Base-by-base conservation (phyloP, 2,329 filamentous ascomycete genomes). In the Fonsecaea pedrosoi region DNA sequence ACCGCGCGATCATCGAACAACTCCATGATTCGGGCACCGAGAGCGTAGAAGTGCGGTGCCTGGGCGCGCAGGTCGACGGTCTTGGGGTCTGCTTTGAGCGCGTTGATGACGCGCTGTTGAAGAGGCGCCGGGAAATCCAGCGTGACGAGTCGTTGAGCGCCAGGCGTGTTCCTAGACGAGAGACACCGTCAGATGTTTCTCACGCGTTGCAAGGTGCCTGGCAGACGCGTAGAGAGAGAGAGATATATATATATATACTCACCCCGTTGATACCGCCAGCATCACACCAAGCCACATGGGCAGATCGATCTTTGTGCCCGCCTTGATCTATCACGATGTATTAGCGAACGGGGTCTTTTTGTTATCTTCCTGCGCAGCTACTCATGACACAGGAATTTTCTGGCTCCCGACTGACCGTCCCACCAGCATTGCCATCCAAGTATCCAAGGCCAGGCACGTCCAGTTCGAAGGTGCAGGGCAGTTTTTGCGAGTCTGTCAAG, bases 231-330 rank as follows among this genome's bases (percentile, higher is more conserved):
- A 25, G 25, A 25, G 25, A 25, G 1, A 25, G 1, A 25, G 1
- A 25, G 1, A 21, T 21, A 25, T 25, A 25, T 2, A 25, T 25
- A 25, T 25, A 25, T 25, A 40, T 34, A 72, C 74, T 72, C 77
- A 84, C 83, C 82, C 78, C 61, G 79, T 80, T 10, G 79, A 80
- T 7, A 96, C 86, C 35, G 92, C 92, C 60, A 99, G 90, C 86
- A 97, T 94, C 78, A 97, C 92, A 72, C 91, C 93, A 12, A 99
- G 88, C 95, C 95, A 99, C 71, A 98, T 85, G 1, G 95, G 95
- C 0, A 98, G 88, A 69, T 90, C 87, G 55, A 98, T 84, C 53
- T 89, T 88, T 0, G 92, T 94, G 67, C 92, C 91, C 62, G 89
- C 81, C 78, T 94, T 95, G 74, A 98, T 89, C 76, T 91, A 80